phyloP scores from a whole-genome alignment of 176 grass and related monocot species.

The Musa beccarii region DNA sequence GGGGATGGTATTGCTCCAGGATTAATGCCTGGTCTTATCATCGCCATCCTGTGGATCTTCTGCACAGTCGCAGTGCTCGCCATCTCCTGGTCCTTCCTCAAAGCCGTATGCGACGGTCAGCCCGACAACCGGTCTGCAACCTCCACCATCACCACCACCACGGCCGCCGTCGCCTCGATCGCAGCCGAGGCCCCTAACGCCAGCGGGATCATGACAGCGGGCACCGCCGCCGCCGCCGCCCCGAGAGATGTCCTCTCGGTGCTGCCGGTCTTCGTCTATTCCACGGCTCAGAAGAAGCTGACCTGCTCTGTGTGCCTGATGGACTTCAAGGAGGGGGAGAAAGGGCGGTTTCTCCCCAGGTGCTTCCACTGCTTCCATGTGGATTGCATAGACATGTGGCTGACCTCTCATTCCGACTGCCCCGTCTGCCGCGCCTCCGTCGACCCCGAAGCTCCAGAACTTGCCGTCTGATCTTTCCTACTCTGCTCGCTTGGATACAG shows the following conservation, averaged over 20 bases:
- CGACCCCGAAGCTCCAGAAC: background rate
- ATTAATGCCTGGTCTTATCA: background rate
- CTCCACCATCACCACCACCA: background rate
- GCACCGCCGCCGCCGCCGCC: background rate
- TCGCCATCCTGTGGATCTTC: background rate
- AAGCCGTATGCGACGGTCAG: background rate
- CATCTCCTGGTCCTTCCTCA: background rate
- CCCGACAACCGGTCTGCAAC: background rate
- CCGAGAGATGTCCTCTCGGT: background rate
- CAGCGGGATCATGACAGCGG: background rate
- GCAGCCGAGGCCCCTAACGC: background rate
- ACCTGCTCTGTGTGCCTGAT: slow-evolving; percentile 10
- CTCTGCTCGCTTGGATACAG: no score
- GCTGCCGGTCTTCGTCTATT: background rate
- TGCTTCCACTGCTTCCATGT: slow-evolving; percentile 18
- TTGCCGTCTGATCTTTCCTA: background rate
- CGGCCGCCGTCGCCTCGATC: background rate
- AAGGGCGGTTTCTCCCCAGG: slow-evolving; percentile 7
- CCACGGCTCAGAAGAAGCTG: background rate
- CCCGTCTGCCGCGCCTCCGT: slow-evolving; percentile 10
- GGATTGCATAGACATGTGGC: slow-evolving; percentile 5
- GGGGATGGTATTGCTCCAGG: background rate
- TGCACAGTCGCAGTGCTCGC: background rate
- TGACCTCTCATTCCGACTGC: background rate
- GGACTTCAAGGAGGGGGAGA: slow-evolving; percentile 8